A percentile compares a stretch with the other conserved stretches of the same genome.
Evolutionary conservation across 768 basidiomycete species (phyloP).

Genomic region (Russula ochroleuca): DNA sequence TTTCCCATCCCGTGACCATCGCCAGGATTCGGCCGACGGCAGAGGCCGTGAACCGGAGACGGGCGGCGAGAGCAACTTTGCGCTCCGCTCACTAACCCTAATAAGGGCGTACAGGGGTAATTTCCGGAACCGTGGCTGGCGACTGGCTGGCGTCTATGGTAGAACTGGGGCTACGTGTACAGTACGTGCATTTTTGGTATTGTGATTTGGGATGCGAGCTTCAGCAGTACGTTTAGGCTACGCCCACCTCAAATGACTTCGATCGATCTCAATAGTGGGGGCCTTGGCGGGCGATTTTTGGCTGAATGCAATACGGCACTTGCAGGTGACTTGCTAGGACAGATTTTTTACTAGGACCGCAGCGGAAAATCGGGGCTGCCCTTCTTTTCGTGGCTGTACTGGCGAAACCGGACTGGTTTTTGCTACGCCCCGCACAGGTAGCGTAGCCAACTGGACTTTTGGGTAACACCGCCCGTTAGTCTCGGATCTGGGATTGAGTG

Average conservation of each 20-base stretch:
- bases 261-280: background rate
- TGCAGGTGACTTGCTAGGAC: too few relatives aligned
- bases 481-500: background rate
- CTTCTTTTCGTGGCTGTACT: background rate
- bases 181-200: background rate
- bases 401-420: background rate
- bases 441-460: background rate
- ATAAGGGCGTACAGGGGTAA: too few relatives aligned
- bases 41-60: too few relatives aligned
- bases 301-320: background rate
- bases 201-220: background rate
- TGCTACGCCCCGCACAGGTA: background rate
- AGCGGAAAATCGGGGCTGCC: background rate
- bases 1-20: too few relatives aligned
- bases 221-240: background rate
- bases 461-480: background rate
- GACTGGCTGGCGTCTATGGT: too few relatives aligned
- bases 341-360: background rate
- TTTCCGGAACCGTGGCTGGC: too few relatives aligned
- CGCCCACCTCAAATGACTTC: background rate
- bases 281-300: background rate
- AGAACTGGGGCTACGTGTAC: background rate
- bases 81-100: too few relatives aligned
- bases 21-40: too few relatives aligned
- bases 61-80: too few relatives aligned